Conservation (phyloP, 345 rosid genomes). For the Camelina neglecta region DNA sequence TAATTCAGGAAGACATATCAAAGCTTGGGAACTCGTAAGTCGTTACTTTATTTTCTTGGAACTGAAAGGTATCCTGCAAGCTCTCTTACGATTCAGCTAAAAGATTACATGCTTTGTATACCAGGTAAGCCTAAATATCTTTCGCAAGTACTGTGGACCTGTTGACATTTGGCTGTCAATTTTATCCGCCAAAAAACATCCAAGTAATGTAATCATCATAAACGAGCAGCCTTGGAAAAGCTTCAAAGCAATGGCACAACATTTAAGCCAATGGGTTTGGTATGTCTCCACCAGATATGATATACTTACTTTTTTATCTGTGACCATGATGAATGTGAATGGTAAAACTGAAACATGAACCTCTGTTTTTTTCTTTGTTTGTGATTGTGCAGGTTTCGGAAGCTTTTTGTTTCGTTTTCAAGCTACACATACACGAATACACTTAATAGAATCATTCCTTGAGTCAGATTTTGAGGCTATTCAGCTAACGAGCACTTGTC, state of each 20-base stretch:
- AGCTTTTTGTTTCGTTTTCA: slow-evolving; percentile 81
- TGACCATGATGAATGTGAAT: slow-evolving; percentile 11
- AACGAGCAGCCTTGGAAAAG: slow-evolving; percentile 67
- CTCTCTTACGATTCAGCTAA: slow-evolving; percentile 12
- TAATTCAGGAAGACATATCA: slow-evolving; percentile 53
- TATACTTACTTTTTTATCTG: neutral
- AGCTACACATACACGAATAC: slow-evolving; percentile 72
- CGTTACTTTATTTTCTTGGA: neutral
- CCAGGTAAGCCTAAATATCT: slow-evolving; percentile 64
- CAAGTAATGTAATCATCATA: slow-evolving; percentile 37
- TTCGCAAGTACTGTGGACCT: slow-evolving; percentile 84
- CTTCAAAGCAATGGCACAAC: slow-evolving; percentile 78
- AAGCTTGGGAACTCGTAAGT: slow-evolving; percentile 86
- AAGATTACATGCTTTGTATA: neutral
- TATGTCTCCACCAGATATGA: slow-evolving; percentile 39
- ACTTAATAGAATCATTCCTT: slow-evolving; percentile 51
- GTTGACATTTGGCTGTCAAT: slow-evolving; percentile 71
- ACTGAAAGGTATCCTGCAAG: neutral
- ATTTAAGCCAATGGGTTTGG: slow-evolving; percentile 92
- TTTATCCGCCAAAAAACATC: slow-evolving; percentile 32
- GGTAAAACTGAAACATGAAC: slow-evolving; percentile 22
- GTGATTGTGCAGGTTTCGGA: slow-evolving; percentile 67
- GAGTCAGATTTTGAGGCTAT: slow-evolving; percentile 24
- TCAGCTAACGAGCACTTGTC: neutral
- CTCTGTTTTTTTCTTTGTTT: neutral